These are phyloP conservation scores for Paratinospora sagittata DNA, from an alignment of 164 flowering plant genomes.

Conservation along the genomic window DNA sequence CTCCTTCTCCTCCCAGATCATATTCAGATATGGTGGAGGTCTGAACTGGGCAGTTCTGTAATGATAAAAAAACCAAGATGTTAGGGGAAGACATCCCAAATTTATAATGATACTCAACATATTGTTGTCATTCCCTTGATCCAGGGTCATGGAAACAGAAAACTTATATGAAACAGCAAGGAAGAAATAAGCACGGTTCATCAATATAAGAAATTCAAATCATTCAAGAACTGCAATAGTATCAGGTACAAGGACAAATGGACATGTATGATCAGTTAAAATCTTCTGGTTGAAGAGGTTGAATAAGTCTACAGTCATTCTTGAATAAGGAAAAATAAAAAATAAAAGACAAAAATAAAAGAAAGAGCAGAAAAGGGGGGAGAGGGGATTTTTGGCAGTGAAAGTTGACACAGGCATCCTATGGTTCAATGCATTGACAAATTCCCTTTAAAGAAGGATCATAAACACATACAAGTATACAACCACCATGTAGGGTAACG, in stretches of 20 bases:
- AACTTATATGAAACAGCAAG: neutral
- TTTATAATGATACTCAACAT: neutral
- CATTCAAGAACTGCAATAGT: neutral
- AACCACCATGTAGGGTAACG: neutral
- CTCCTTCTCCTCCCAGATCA: constrained; percentile 85
- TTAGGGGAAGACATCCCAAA: neutral
- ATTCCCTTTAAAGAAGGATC: neutral
- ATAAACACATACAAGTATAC: neutral
- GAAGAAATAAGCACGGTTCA: neutral
- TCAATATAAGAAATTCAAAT: neutral
- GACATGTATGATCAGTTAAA: neutral
- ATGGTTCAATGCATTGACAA: neutral
- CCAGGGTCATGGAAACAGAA: neutral
- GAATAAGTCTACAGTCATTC: neutral
- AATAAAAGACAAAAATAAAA: too few species aligned
- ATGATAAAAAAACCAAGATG: constrained; percentile 6
- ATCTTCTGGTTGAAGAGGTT: neutral
- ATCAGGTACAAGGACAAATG: neutral
- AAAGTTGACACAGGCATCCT: neutral
- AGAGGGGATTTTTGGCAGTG: too few species aligned
- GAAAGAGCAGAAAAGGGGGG: too few species aligned
- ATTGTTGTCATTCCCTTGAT: neutral
- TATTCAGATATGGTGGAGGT: constrained; percentile 54
- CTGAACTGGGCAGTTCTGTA: constrained; percentile 38
- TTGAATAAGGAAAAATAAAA: neutral